Percentiles rank a stretch among this genome's conserved stretches.
Conservation (phyloP, 2,329 filamentous ascomycete species). For the Paramyrothecium sp. region DNA sequence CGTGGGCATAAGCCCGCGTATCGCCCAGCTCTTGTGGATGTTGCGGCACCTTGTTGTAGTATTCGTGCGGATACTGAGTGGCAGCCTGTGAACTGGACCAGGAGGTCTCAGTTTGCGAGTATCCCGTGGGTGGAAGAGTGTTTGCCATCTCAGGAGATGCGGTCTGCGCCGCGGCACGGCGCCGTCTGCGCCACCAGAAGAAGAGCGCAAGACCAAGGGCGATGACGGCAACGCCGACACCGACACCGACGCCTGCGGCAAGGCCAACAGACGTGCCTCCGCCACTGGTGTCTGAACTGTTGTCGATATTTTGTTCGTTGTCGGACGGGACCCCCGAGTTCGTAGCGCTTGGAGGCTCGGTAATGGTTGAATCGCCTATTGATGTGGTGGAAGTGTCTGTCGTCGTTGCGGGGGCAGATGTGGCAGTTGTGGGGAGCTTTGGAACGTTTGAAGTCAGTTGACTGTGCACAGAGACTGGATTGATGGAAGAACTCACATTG, state of each 20-base stretch:
- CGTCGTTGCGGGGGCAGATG: conserved; percentile 5
- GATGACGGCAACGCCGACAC: conserved; percentile 22
- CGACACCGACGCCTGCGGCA: conserved; percentile 27
- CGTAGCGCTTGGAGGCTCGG: not conserved
- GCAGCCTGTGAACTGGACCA: too few relatives aligned
- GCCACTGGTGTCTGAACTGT: conserved; percentile 3
- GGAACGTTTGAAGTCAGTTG: not conserved
- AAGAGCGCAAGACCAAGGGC: conserved; percentile 17
- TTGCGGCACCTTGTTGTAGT: not conserved
- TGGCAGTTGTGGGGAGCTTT: conserved; percentile 7
- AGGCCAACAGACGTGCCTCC: conserved; percentile 24
- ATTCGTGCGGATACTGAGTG: not conserved
- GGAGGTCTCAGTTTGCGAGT: too few relatives aligned
- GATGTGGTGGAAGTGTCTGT: conserved; percentile 3
- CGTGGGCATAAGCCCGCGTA: not conserved
- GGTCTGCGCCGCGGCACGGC: not conserved
- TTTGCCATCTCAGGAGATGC: not conserved
- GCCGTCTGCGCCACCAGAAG: conserved; percentile 21
- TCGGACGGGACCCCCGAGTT: not conserved
- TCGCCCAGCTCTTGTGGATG: not conserved
- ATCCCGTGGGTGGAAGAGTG: not conserved
- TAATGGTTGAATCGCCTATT: not conserved
- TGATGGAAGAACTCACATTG: conserved; percentile 15
- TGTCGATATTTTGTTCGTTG: not conserved
- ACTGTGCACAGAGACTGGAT: not conserved